phyloP scores from a whole-genome alignment of 805 yeast species.

The Metschnikowia similis region DNA sequence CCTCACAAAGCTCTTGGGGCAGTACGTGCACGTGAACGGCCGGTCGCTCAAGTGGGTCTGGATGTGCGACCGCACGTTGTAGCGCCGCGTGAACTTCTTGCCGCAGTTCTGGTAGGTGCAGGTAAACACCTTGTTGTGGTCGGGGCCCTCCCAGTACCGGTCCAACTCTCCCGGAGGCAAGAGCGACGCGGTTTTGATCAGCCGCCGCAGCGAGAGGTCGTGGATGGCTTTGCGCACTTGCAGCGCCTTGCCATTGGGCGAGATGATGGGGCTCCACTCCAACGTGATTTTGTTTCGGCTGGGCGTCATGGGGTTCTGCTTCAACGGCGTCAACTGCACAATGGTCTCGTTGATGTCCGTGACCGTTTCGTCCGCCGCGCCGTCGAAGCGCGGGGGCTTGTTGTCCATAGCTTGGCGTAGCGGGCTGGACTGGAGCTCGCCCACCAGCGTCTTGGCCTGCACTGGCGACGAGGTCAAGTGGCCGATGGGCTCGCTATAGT shows the following conservation, averaged over 20 bases:
- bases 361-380: conserved; percentile 29
- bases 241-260: conserved; percentile 28
- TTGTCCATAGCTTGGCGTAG: conserved; percentile 22
- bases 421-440: conserved; percentile 19
- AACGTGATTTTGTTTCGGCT: conserved; percentile 28
- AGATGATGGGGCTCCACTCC: conserved; percentile 45
- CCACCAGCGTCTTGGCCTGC: background rate
- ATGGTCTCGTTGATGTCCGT: conserved; percentile 38
- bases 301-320: conserved; percentile 34
- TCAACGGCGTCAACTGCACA: conserved; percentile 38
- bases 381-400: conserved; percentile 2
- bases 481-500: conserved; percentile 14
- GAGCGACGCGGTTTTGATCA: conserved; percentile 57
- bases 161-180: conserved; percentile 90
- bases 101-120: conserved; percentile 79
- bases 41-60: conserved; percentile 95
- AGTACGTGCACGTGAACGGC: conserved; percentile 77
- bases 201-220: conserved; percentile 43
- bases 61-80: conserved; percentile 90
- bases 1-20: conserved; percentile 85
- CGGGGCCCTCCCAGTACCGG: conserved; percentile 76
- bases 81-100: conserved; percentile 79
- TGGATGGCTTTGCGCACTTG: conserved; percentile 26
- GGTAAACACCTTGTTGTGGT: conserved; percentile 61
- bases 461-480: conserved; percentile 19